These are phyloP conservation scores for Fusarium staphyleae DNA, from an alignment of 2,329 filamentous ascomycete species.

Conservation along the genomic window DNA sequence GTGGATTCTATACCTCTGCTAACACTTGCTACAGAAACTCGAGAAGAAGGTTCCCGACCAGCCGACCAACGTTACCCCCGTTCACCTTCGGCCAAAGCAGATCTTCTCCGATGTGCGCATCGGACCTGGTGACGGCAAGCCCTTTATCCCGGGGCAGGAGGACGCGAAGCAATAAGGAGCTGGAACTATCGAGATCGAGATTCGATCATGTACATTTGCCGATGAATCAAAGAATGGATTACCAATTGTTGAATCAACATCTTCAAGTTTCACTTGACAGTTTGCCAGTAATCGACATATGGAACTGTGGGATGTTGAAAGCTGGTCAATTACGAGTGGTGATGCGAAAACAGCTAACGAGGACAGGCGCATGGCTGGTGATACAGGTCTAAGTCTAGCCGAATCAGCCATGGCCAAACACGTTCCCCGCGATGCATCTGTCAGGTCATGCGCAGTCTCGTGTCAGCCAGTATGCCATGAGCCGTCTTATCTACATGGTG, in stretches of 20 bases:
- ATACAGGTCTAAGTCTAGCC: neutral
- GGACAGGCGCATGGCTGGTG: neutral
- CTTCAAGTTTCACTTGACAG: neutral
- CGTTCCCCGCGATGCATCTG: constrained; percentile 1
- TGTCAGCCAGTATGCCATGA: neutral
- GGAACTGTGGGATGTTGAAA: too few species aligned
- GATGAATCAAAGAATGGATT: constrained; percentile 42
- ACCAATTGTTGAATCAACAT: constrained; percentile 24
- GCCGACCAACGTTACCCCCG: constrained; percentile 72
- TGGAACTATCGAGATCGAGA: constrained; percentile 31
- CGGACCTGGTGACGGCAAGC: constrained; percentile 52
- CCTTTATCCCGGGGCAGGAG: constrained; percentile 48
- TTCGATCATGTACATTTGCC: constrained; percentile 44
- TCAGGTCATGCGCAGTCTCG: neutral
- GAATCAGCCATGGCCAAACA: neutral
- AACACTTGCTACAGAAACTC: constrained; percentile 65
- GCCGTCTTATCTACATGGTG: neutral
- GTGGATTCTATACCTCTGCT: constrained; percentile 3
- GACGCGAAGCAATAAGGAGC: constrained; percentile 47
- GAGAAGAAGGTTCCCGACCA: constrained; percentile 82
- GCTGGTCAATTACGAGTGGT: too few species aligned
- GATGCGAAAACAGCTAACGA: too few species aligned
- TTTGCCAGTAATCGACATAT: neutral
- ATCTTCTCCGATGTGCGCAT: constrained; percentile 65
- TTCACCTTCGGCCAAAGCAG: constrained; percentile 74